These are phyloP conservation scores for Chaetoscypha palmicola DNA, from an alignment of 2,329 filamentous ascomycete species.

Conservation along the genomic window DNA sequence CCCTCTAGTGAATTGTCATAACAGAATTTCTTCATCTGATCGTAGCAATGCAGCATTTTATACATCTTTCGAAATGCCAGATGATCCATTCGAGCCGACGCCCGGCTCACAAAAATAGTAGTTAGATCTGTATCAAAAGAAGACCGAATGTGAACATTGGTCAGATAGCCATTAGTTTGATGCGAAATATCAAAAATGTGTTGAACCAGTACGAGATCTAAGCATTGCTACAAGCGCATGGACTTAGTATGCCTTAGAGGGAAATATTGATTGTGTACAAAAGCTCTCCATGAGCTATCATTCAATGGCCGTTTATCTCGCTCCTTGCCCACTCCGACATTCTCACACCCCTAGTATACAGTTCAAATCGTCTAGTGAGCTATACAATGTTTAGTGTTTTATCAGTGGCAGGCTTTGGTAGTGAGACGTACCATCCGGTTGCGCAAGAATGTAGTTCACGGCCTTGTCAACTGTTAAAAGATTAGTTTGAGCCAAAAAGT, in stretches of 20 bases:
- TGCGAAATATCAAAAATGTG: too few species aligned
- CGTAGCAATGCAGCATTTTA: too few species aligned
- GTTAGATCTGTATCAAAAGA: too few species aligned
- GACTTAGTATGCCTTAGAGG: slow-evolving; percentile 22
- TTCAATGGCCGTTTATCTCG: slow-evolving; percentile 15
- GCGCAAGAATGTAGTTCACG: slow-evolving; percentile 66
- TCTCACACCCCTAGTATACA: slow-evolving; percentile 25
- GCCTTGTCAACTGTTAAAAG: slow-evolving; percentile 59
- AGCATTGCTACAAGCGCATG: slow-evolving; percentile 31
- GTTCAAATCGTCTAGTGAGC: slow-evolving; percentile 28
- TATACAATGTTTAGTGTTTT: slow-evolving; percentile 16
- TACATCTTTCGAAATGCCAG: too few species aligned
- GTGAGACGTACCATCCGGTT: slow-evolving; percentile 62
- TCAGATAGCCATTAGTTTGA: too few species aligned
- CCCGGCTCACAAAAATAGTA: too few species aligned
- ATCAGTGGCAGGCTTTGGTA: background rate
- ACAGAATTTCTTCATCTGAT: too few species aligned
- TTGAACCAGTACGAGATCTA: slow-evolving; percentile 30
- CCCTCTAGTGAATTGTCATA: too few species aligned
- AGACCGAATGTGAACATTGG: too few species aligned
- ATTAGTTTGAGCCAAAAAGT: too few species aligned
- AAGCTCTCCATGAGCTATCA: slow-evolving; percentile 15
- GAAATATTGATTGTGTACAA: slow-evolving; percentile 28
- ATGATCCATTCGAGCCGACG: too few species aligned
- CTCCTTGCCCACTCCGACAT: slow-evolving; percentile 9